phyloP scores from a whole-genome alignment of 495 filamentous ascomycete species.

The Daldinia decipiens region DNA sequence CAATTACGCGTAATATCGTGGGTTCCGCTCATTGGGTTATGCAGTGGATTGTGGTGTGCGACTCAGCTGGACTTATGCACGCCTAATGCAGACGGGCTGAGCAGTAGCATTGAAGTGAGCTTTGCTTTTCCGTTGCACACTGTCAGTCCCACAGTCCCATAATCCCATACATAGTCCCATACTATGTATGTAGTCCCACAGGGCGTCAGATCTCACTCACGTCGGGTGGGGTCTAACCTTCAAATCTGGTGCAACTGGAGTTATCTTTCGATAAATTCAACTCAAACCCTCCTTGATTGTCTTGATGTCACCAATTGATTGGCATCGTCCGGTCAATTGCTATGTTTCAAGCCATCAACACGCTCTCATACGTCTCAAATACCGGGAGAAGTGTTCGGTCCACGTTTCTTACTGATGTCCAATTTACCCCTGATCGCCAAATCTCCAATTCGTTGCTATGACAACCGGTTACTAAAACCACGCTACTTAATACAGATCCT shows the following conservation, averaged over 20 bases:
- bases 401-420: constrained; percentile 22
- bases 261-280: constrained; percentile 29
- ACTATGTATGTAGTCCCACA: no score
- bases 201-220: constrained; percentile 21
- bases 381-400: constrained; percentile 14
- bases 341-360: constrained; percentile 16
- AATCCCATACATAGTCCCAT: no score
- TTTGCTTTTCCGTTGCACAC: constrained; percentile 31
- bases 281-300: constrained; percentile 20
- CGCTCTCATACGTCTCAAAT: constrained; percentile 18
- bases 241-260: constrained; percentile 16
- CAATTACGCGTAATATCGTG: constrained; percentile 47
- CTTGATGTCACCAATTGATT: constrained; percentile 29
- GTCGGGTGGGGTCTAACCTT: constrained; percentile 11
- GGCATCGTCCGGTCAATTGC: constrained; percentile 18
- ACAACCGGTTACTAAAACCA: constrained; percentile 41
- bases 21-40: constrained; percentile 45
- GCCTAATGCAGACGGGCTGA: constrained; percentile 42
- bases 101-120: constrained; percentile 24
- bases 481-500: constrained; percentile 29
- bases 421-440: constrained; percentile 45
- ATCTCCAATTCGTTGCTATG: constrained; percentile 44
- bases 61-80: constrained; percentile 45
- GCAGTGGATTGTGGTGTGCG: constrained; percentile 30
- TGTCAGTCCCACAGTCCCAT: background rate